Conservation (phyloP, 2,329 filamentous ascomycete species). For the Xylariaceae sp. region DNA sequence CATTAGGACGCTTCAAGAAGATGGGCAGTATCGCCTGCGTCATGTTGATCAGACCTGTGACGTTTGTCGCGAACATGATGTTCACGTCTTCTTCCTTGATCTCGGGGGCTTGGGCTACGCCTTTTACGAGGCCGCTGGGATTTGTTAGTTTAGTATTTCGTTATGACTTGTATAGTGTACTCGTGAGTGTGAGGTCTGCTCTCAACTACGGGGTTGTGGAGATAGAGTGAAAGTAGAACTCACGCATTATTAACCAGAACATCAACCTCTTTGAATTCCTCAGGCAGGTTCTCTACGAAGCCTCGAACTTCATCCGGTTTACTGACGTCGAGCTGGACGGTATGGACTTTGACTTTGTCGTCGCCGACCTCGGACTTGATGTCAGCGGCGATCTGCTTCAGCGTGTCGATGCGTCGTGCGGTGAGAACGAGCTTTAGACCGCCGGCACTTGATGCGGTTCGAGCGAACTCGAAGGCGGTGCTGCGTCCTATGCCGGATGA, state of each 20-base stretch:
- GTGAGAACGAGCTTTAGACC: slow-evolving; percentile 82
- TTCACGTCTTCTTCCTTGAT: slow-evolving; percentile 80
- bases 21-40: slow-evolving; percentile 85
- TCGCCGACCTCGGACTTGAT: slow-evolving; percentile 34
- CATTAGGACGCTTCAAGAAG: slow-evolving; percentile 71
- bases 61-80: slow-evolving; percentile 88
- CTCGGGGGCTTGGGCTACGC: slow-evolving; percentile 77
- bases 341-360: slow-evolving; percentile 62
- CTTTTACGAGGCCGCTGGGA: slow-evolving; percentile 77
- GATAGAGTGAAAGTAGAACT: slow-evolving; percentile 31
- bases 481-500: slow-evolving; percentile 85
- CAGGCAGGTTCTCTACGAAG: slow-evolving; percentile 71
- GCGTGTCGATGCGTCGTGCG: slow-evolving; percentile 75
- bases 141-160: no score
- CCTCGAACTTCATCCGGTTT: slow-evolving; percentile 67
- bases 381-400: slow-evolving; percentile 71
- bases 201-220: neutral
- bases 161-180: no score
- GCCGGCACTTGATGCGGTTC: slow-evolving; percentile 70
- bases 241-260: slow-evolving; percentile 96
- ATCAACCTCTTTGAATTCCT: slow-evolving; percentile 80
- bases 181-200: no score
- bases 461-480: slow-evolving; percentile 87
- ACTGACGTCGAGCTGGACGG: slow-evolving; percentile 84
- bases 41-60: slow-evolving; percentile 92